These are phyloP conservation scores for Magnusiomyces tetraspermus DNA, from an alignment of 1,139 yeast genomes.

Conservation along the genomic window DNA sequence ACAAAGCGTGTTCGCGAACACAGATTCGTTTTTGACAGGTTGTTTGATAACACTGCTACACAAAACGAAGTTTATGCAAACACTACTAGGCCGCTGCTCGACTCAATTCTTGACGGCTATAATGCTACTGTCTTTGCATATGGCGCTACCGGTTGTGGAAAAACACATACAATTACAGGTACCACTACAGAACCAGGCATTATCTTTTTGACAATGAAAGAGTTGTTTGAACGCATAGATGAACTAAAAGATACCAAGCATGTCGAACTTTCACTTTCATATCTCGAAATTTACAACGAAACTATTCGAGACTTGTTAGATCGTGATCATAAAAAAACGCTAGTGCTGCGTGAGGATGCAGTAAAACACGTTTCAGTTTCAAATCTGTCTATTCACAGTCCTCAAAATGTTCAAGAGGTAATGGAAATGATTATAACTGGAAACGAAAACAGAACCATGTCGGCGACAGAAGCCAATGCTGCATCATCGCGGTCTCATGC, in stretches of 20 bases:
- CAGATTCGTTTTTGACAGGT: constrained; percentile 69
- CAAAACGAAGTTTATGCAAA: constrained; percentile 59
- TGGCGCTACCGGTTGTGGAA: constrained; percentile 99
- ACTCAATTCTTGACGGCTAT: constrained; percentile 69
- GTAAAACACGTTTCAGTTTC: constrained; percentile 61
- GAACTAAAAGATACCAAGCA: constrained; percentile 44
- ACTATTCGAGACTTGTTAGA: constrained; percentile 68
- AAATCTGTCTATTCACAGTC: constrained; percentile 58
- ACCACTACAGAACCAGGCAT: constrained; percentile 67
- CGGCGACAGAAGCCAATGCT: constrained; percentile 86
- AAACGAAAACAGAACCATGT: constrained; percentile 65
- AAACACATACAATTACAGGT: constrained; percentile 85
- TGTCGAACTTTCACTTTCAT: constrained; percentile 58
- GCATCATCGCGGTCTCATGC: constrained; percentile 91
- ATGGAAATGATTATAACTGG: constrained; percentile 71
- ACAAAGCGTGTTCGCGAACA: constrained; percentile 59
- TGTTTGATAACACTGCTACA: constrained; percentile 55
- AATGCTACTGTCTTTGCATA: constrained; percentile 93
- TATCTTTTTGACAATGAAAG: constrained; percentile 69
- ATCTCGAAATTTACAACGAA: constrained; percentile 84
- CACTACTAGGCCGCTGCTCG: constrained; percentile 66
- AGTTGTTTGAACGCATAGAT: constrained; percentile 55
- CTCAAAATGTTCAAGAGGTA: constrained; percentile 57
- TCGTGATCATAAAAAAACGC: constrained; percentile 40
- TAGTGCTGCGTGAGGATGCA: constrained; percentile 65